Evolutionary conservation across 768 basidiomycete species (phyloP).

Genomic region (Russula sp.): DNA sequence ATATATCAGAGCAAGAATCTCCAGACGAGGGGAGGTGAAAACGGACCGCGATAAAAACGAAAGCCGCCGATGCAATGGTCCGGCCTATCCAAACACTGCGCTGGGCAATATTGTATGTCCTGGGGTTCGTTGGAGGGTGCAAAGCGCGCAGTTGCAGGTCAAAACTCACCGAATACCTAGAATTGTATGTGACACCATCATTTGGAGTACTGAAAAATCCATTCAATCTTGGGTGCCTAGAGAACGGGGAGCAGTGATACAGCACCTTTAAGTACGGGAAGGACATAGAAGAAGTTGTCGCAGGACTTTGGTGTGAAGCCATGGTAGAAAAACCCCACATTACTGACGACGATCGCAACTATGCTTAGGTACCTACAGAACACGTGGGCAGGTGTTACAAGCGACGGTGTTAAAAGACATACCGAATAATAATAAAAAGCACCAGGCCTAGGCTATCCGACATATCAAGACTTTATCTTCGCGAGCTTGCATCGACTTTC

Average conservation of each 20-base stretch:
- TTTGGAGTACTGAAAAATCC: constrained; percentile 45
- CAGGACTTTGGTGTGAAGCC: constrained; percentile 45
- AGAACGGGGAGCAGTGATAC: neutral
- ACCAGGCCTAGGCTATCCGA: constrained; percentile 15
- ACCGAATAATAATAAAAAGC: constrained; percentile 21
- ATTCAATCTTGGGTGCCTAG: neutral
- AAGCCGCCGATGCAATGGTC: constrained; percentile 36
- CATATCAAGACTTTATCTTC: neutral
- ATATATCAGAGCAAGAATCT: neutral
- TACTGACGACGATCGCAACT: constrained; percentile 43
- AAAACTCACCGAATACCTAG: constrained; percentile 50
- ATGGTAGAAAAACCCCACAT: constrained; percentile 52
- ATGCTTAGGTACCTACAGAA: constrained; percentile 41
- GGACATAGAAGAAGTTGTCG: constrained; percentile 27
- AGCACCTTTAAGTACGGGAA: constrained; percentile 54
- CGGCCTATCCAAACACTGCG: constrained; percentile 39
- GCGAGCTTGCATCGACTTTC: neutral
- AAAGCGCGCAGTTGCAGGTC: neutral
- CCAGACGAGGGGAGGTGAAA: constrained; percentile 23
- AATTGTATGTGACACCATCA: constrained; percentile 60
- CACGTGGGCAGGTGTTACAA: neutral
- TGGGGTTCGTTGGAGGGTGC: constrained; percentile 25
- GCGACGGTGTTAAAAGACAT: neutral
- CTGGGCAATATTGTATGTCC: constrained; percentile 54
- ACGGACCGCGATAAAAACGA: constrained; percentile 41